Evolutionary conservation across 2,329 filamentous ascomycete species (phyloP).

Genomic region (Clarireedia sp.): DNA sequence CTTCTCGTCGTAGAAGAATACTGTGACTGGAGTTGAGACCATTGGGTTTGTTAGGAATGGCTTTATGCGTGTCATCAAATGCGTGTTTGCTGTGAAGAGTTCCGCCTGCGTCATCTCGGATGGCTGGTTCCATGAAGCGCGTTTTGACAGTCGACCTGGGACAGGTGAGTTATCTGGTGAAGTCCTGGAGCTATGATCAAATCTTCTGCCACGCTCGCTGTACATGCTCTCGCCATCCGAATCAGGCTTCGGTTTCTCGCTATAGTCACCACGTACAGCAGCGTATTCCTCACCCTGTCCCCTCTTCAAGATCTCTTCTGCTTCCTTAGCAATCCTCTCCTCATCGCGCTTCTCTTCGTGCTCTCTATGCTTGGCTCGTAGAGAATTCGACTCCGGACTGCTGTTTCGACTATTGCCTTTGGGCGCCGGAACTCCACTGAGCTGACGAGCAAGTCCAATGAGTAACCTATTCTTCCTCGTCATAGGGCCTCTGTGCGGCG

Average conservation of each 20-base stretch:
- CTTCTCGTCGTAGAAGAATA: slow-evolving; percentile 89
- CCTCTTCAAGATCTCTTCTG: slow-evolving; percentile 64
- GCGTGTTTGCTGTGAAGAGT: slow-evolving; percentile 69
- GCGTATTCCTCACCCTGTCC: slow-evolving; percentile 65
- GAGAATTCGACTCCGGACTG: slow-evolving; percentile 23
- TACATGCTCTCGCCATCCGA: slow-evolving; percentile 31
- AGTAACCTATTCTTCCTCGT: slow-evolving; percentile 79
- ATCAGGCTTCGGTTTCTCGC: slow-evolving; percentile 50
- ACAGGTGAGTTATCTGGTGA: slow-evolving; percentile 26
- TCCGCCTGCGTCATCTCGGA: slow-evolving; percentile 67
- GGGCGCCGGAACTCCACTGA: slow-evolving; percentile 70
- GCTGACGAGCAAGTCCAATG: slow-evolving; percentile 74
- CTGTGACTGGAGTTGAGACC: slow-evolving; percentile 68
- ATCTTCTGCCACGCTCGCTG: slow-evolving; percentile 16
- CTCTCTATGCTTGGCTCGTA: slow-evolving; percentile 32
- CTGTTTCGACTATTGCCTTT: slow-evolving; percentile 22
- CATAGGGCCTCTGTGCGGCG: slow-evolving; percentile 75
- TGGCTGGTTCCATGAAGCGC: slow-evolving; percentile 32
- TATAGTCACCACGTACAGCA: slow-evolving; percentile 66
- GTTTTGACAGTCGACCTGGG: slow-evolving; percentile 35
- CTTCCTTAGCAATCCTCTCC: slow-evolving; percentile 65
- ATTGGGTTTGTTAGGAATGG: slow-evolving; percentile 86
- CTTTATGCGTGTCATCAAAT: slow-evolving; percentile 77
- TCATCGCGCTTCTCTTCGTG: slow-evolving; percentile 45
- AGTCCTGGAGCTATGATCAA: slow-evolving; percentile 14